These are phyloP conservation scores for Persicaria tinctoria DNA, from an alignment of 148 eudicot genomes.

Conservation along the genomic window DNA sequence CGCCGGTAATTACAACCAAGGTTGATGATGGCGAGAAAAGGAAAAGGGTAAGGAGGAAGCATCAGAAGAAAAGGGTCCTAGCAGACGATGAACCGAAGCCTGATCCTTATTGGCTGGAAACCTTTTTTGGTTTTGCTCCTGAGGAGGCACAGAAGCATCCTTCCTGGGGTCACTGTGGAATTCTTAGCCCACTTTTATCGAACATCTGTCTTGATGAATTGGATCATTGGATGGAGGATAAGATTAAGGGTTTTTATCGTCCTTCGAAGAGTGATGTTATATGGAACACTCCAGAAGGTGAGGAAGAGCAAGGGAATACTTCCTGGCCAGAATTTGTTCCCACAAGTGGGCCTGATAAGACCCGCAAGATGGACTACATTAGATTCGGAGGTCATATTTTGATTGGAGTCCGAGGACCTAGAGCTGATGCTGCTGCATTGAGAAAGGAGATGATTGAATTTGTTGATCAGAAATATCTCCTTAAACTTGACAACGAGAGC, in stretches of 20 bases:
- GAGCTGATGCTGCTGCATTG: conserved; percentile 85
- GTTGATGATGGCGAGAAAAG: conserved; percentile 40
- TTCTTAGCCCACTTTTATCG: conserved; percentile 73
- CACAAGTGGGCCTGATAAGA: conserved; percentile 91
- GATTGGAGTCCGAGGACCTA: conserved; percentile 86
- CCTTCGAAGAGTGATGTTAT: conserved; percentile 91
- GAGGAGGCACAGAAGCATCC: conserved; percentile 87
- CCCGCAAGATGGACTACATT: conserved; percentile 76
- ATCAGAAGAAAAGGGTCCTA: conserved; percentile 78
- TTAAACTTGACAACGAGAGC: conserved; percentile 81
- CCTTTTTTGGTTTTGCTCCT: conserved; percentile 89
- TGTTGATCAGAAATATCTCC: conserved; percentile 72
- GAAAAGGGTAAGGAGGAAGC: conserved; percentile 65
- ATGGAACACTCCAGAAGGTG: conserved; percentile 87
- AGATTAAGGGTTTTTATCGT: conserved; percentile 63
- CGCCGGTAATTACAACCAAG: conserved; percentile 62
- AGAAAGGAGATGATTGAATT: conserved; percentile 85
- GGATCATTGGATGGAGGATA: conserved; percentile 88
- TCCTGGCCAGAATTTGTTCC: conserved; percentile 99
- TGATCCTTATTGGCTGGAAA: conserved; percentile 83
- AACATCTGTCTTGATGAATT: conserved; percentile 75
- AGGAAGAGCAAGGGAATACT: conserved; percentile 85
- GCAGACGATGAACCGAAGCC: conserved; percentile 96
- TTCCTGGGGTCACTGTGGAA: conserved; percentile 92
- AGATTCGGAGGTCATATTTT: conserved; percentile 87